Base-by-base conservation (phyloP, 2,329 filamentous ascomycete species). In the Colletotrichum sp. region DNA sequence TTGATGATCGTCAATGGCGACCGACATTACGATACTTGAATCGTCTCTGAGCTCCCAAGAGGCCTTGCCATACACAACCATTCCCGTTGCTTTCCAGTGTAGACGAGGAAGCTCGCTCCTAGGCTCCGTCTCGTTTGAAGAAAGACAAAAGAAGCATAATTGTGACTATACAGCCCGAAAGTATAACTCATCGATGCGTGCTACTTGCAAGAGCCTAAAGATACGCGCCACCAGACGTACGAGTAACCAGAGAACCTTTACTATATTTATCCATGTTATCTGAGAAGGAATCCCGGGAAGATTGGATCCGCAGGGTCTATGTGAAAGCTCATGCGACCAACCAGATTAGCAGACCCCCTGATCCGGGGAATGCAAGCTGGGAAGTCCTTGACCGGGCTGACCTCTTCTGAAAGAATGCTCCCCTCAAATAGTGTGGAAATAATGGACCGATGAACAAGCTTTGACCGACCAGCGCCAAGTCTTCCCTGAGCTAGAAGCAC, bases 251-350 rank as follows among this genome's bases (percentile, higher is more conserved):
- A 59, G 8, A 27, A 27, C 13, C 16, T 6, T 15, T 15, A 27
- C 16, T 59, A 22, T 59, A 8, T 27, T 28, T 7, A 28, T 19
- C 8, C 8, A 27, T 59, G 9, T 16, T 57, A 76, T 60, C 74
- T 34, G 9, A 76, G 25, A 9, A 76, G 65, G n/a, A 76, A 74
- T 6, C 74, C 71, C 5, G 74, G 74, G 22, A 65, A 74, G 27
- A 76, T 28, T 4, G 39, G 55, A 25, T 76, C 74, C 8, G 28
- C 39, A 34, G 74, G 59, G 30, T 76, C 74, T 8, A 74, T 66
- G 55, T 32, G 68, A 30, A 76, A 69, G 39, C 57, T 67, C 74
- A 74, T 74, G 52, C 60, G 52, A 13, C 74, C 74, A 34, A 65
- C 61, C 39, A 76, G 55, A 19, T 74, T 68, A 16, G 74, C 71